phyloP scores from a whole-genome alignment of 352 stramenopile species.

The Phytophthora vignae region DNA sequence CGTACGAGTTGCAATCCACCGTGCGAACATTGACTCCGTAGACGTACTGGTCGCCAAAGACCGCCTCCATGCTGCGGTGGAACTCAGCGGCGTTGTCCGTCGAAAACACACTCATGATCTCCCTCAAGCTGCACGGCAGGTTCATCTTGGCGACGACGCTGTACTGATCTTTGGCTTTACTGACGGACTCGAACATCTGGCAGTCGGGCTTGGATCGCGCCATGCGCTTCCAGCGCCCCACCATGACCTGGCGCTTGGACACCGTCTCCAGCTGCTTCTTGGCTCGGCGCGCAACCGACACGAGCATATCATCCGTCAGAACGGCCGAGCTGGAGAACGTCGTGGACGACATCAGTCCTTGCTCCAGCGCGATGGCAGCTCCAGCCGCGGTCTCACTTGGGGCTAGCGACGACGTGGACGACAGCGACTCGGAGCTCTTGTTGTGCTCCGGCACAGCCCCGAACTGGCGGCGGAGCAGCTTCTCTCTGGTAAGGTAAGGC shows the following conservation, averaged over 20 bases:
- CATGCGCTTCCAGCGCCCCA: conserved; percentile 59
- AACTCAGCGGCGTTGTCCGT: conserved; percentile 58
- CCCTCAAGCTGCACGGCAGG: conserved; percentile 58
- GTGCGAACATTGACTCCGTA: conserved; percentile 56
- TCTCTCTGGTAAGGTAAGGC: conserved; percentile 10
- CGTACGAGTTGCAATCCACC: conserved; percentile 40
- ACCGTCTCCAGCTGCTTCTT: conserved; percentile 57
- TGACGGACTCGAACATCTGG: conserved; percentile 61
- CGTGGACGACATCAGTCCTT: conserved; percentile 44
- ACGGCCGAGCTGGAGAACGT: conserved; percentile 41
- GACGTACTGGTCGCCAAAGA: conserved; percentile 74
- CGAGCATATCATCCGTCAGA: conserved; percentile 44
- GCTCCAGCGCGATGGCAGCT: conserved; percentile 30
- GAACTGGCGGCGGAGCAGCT: conserved; percentile 15
- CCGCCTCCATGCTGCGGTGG: conserved; percentile 67
- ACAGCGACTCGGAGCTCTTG: conserved; percentile 21
- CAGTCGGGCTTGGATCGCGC: conserved; percentile 42
- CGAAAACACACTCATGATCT: conserved; percentile 69
- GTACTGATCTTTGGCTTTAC: conserved; percentile 56
- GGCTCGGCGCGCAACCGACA: conserved; percentile 39
- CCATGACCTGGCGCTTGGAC: conserved; percentile 51
- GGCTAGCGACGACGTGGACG: conserved; percentile 31
- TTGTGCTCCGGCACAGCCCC: conserved; percentile 10
- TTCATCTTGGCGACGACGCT: conserved; percentile 71
- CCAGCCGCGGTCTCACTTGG: conserved; percentile 15